Base-by-base conservation (phyloP, 2,329 filamentous ascomycete species). In the Cercospora sp. region DNA sequence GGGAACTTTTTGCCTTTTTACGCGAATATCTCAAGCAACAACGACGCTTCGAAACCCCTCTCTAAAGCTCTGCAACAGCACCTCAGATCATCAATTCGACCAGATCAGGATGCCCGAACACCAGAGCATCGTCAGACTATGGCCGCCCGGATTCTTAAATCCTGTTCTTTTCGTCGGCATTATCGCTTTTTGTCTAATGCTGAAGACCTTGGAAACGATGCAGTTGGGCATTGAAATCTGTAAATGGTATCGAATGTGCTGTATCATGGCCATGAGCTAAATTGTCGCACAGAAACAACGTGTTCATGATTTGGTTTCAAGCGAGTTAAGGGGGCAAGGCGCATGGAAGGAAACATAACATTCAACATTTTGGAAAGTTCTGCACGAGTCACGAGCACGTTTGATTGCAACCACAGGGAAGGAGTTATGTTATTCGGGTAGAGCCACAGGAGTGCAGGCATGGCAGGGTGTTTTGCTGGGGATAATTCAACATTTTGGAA, bases 121-220 rank as follows among this genome's bases (percentile, higher is more conserved):
- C 12, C n/a, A 10, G 1, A 51, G 40, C 26, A 23, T 62, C n/a
- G 10, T 62, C 60, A 18, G 26, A 10, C 36, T 48, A 10, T 62
- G 60, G 60, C 60, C 60, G 42, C 60, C 60, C 4, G 60, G 60
- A 4, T 45, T 51, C 16, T 40, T 62, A 3, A 62, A 45, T 51
- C 60, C 60, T 12, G 6, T 62, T 18, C 42, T 62, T 18, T 62
- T 62, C 40, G 9, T 48, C 60, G 60, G 60, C 36, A n/a, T 62
- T 18, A 40, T 62, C n/a, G 60, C 60, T 18, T 62, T 62, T 40
- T 62, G 60, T 20, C 28, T 62, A 13, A 45, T 62, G 36, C 28
- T 62, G 20, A 45, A 48, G 26, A 48, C 60, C 18, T 48, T 62
- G 26, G 60, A 62, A 30, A 26, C 55, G 10, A 59, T 59, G 55